Evolutionary conservation across 1,284 basidiomycete species (phyloP), one percentile per base, ranked within the genome.

Genomic region (Farysia itapuensis): DNA sequence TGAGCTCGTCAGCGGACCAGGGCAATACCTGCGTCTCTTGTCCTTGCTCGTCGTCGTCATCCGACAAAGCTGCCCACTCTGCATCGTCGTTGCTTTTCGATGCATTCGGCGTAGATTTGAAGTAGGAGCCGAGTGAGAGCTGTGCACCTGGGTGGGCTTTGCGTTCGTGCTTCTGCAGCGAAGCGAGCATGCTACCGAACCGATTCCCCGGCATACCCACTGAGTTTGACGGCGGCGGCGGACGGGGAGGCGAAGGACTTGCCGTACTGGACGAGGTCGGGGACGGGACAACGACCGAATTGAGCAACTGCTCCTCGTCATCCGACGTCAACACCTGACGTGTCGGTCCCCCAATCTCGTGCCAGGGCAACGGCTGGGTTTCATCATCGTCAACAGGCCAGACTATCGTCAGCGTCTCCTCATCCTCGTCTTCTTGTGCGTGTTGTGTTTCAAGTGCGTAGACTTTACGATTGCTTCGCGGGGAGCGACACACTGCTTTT

Each of bases 401-500:
- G 4, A 43, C 39, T 22, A 53, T 14, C 2, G 43, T 36, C 21
- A 30, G 29, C 0, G 50, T 49, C 22, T 50, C n/a, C n/a, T n/a
- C n/a, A n/a, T n/a, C n/a, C n/a, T n/a, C n/a, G n/a, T n/a, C n/a
- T n/a, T n/a, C 43, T 13, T 24, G 16, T 20, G 32, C 21, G 5
- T 47, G 15, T 29, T 64, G 60, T 18, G 60, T 64, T 29, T 64
- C 60, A 5, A 64, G 39, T 16, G 50, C 60, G 35, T 53, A 64
- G 11, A 64, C 52, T 30, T 50, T 43, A 15, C 60, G 41, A 12
- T 54, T 53, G n/a, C 45, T 44, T 36, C 18, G 43, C 1, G 60
- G 60, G 8, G 54, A 51, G 22, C 54, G 40, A n/a, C 48, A 15
- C 29, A 48, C 34, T 2, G 20, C 36, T 13, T 48, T 26, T 2